phyloP scores from a whole-genome alignment of 2,329 filamentous ascomycete species.

The Pseudogymnoascus destructans region DNA sequence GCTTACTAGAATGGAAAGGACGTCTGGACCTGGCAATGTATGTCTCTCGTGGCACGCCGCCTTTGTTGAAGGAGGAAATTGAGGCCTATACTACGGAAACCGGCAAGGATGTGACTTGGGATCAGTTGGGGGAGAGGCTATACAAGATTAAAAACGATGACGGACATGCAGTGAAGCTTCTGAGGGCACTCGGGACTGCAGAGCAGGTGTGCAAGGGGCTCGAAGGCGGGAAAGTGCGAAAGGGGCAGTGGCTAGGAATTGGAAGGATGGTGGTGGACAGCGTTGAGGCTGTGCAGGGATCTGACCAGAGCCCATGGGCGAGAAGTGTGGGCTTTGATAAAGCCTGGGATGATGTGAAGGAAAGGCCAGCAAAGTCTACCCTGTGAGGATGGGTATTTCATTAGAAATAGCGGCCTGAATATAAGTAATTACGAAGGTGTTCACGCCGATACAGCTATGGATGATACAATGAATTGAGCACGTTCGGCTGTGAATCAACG shows the following conservation, averaged over 20 bases:
- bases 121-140: constrained; percentile 31
- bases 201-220: constrained; percentile 37
- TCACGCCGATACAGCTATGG: not conserved
- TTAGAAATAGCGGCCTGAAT: not conserved
- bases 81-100: constrained; percentile 42
- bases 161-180: constrained; percentile 67
- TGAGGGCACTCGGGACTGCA: constrained; percentile 55
- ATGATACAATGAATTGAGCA: too few relatives aligned
- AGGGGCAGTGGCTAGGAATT: constrained; percentile 46
- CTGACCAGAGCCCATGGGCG: constrained; percentile 37
- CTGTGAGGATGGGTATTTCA: constrained; percentile 12
- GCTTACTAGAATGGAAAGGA: constrained; percentile 72
- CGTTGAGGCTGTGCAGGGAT: constrained; percentile 36
- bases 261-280: constrained; percentile 50
- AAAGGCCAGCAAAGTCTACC: constrained; percentile 16
- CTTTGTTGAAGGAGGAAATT: constrained; percentile 47
- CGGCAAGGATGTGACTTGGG: constrained; percentile 19
- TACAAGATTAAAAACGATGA: constrained; percentile 49
- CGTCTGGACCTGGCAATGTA: constrained; percentile 64
- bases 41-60: constrained; percentile 50
- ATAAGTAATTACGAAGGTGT: not conserved
- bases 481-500: not conserved
- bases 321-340: constrained; percentile 48
- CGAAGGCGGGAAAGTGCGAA: constrained; percentile 37
- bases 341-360: constrained; percentile 41